Base-by-base conservation (phyloP, 2,329 filamentous ascomycete genomes). In the Alternaria arbusti region DNA sequence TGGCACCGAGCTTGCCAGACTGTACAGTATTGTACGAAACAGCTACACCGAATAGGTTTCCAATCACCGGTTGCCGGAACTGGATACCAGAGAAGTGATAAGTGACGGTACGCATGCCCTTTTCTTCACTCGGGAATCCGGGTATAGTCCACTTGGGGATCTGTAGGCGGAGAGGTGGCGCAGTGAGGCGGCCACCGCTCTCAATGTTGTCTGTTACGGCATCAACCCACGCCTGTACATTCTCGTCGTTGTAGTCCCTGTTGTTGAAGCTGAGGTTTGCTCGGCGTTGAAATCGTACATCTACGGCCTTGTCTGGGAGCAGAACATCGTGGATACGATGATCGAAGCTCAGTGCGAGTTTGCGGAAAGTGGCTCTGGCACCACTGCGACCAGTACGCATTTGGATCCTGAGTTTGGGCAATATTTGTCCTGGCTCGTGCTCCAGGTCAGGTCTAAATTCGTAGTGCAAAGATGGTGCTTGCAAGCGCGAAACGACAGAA, bases 11-110 rank as follows among this genome's bases (percentile, higher is more conserved):
- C 40, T 74, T 75, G 20, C 76, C 75, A 8, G 69, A 71, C 45
- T 78, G 74, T n/a, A 65, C 49, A 3, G 71, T 72, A 44, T 51
- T 72, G 61, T 70, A 73, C 6, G 64, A 60, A 10, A 72, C 54
- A 5, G 22, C 15, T 23, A 58, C 61, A 8, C 61, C 64, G 6
- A 68, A 45, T 11, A 74, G 57, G 5, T 54, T 49, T 1, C 71
- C 71, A 5, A 28, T 55, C 22, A 75, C 64, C 20, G 61, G 66
- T 52, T 80, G 75, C 4, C 70, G 64, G 49, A 78, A 74, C 40
- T 71, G 69, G 4, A 79, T 67, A 17, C 73, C 73, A 1, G 71
- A 70, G 58, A 78, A 78, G 45, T 76, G 57, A 32, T 75, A 80
- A 10, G 64, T 71, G 23, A 76, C 61, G 6, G 55, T 54, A 9